phyloP scores from a whole-genome alignment of 345 rosid species.

The Eucalyptus sp. region DNA sequence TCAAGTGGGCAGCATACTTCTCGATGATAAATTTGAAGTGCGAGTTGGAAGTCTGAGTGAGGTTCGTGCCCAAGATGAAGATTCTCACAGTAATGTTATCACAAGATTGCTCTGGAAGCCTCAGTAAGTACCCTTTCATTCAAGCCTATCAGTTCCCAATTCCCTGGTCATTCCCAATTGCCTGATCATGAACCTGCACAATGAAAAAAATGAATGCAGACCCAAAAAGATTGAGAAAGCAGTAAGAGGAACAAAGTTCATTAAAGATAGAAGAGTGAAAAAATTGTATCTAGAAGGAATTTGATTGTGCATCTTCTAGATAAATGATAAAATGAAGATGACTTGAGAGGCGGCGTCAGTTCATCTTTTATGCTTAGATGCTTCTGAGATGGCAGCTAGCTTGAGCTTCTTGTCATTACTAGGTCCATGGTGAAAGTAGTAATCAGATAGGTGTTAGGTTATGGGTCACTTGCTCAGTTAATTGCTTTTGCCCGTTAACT shows the following conservation, averaged over 20 bases:
- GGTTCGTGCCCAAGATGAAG: slow-evolving; percentile 53
- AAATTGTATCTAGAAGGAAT: background rate
- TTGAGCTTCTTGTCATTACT: background rate
- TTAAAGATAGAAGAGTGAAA: background rate
- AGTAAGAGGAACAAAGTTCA: background rate
- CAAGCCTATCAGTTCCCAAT: background rate
- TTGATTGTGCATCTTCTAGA: background rate
- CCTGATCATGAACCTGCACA: background rate
- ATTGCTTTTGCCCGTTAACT: background rate
- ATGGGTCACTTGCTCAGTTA: background rate
- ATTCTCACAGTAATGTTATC: slow-evolving; percentile 51
- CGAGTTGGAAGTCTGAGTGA: slow-evolving; percentile 87
- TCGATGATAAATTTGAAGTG: slow-evolving; percentile 93
- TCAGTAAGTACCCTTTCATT: slow-evolving; percentile 45
- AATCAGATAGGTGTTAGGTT: background rate
- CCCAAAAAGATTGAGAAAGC: background rate
- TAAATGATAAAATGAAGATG: background rate
- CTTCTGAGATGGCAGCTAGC: background rate
- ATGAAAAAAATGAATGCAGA: background rate
- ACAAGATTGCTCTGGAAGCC: slow-evolving; percentile 48
- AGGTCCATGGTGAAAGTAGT: background rate
- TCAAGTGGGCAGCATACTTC: slow-evolving; percentile 91
- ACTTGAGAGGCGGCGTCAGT: background rate
- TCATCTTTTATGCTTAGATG: background rate
- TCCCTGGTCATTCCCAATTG: background rate